phyloP scores from a whole-genome alignment of 2,329 filamentous ascomycete species.

The Ophiostoma ips region DNA sequence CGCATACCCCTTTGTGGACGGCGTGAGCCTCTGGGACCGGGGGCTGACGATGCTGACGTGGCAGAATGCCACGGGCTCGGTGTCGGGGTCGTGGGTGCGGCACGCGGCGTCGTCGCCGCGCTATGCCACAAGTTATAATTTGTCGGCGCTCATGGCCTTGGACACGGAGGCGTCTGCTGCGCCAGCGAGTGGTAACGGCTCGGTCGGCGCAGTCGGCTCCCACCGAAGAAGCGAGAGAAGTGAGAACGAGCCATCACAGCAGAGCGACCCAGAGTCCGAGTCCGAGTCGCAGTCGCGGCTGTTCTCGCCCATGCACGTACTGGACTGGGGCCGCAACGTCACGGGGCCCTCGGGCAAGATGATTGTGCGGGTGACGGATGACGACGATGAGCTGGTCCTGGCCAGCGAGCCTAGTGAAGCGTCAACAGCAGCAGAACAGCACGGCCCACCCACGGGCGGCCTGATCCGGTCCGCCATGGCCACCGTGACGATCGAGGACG shows the following conservation, averaged over 20 bases:
- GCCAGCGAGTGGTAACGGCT: background rate
- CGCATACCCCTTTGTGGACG: conserved; percentile 23
- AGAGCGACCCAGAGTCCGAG: background rate
- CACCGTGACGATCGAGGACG: conserved; percentile 58
- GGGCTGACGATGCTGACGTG: conserved; percentile 39
- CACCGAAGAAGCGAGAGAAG: background rate
- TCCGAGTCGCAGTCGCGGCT: background rate
- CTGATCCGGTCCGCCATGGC: conserved; percentile 55
- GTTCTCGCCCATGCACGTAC: conserved; percentile 9
- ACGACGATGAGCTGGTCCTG: conserved; percentile 27
- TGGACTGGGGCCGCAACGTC: conserved; percentile 64
- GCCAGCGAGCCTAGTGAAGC: no score
- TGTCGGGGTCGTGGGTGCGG: conserved; percentile 64
- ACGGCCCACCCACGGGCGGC: conserved; percentile 29
- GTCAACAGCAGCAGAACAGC: no score
- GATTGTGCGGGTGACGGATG: conserved; percentile 50
- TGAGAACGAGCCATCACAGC: background rate
- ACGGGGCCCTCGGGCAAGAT: conserved; percentile 60
- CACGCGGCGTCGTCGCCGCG: conserved; percentile 32
- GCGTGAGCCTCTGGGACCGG: conserved; percentile 19
- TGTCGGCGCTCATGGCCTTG: conserved; percentile 38
- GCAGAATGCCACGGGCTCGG: conserved; percentile 62
- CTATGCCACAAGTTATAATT: conserved; percentile 42
- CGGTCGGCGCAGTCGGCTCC: background rate
- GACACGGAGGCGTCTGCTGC: no score